Evolutionary conservation across 2,329 filamentous ascomycete genomes (phyloP).

Genomic region (Talaromyces piceae): DNA sequence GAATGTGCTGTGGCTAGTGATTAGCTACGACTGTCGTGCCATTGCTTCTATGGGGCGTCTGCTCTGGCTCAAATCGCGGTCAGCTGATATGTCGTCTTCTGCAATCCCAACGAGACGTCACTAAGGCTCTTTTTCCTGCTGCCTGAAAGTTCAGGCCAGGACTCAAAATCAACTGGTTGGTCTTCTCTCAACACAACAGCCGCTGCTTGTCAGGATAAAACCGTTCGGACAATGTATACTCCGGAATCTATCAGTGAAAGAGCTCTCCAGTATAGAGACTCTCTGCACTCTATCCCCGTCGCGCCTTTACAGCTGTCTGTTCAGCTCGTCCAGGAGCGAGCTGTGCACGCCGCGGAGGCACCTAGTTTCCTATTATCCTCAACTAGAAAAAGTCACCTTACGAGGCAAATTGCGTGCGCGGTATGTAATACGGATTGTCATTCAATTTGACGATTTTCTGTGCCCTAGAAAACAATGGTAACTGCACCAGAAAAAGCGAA

Average conservation of each 20-base stretch:
- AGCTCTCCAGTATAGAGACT: no score
- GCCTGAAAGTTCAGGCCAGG: no score
- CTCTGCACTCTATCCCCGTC: no score
- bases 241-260: no score
- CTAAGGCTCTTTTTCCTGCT: no score
- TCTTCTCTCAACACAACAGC: not conserved
- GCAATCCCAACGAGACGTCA: no score
- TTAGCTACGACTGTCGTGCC: not conserved
- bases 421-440: not conserved
- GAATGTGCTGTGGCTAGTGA: not conserved
- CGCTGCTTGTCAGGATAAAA: not conserved
- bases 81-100: not conserved
- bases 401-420: not conserved
- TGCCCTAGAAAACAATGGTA: not conserved
- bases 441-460: not conserved
- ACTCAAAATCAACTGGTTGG: no score
- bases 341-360: no score
- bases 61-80: not conserved
- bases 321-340: no score
- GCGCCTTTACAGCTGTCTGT: no score
- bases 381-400: not conserved
- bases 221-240: not conserved
- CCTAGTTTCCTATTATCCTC: no score
- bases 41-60: not conserved
- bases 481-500: not conserved